Base-by-base conservation (phyloP, 2,329 filamentous ascomycete species). In the Hortaea sp. region DNA sequence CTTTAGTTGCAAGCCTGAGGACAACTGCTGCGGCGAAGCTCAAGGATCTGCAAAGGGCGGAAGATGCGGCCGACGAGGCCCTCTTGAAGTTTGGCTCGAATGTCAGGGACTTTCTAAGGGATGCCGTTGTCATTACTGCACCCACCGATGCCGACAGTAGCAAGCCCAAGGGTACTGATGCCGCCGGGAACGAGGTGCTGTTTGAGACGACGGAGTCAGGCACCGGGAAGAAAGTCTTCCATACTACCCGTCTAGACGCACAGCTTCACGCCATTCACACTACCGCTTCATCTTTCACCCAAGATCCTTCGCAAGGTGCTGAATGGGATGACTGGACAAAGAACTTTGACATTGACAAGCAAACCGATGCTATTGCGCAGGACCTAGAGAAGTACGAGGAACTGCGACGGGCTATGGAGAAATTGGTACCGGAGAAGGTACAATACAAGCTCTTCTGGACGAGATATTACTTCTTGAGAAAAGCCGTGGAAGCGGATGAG, bases 251-350 rank as follows among this genome's bases (percentile, higher is more conserved):
- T 50, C 90, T 95, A 62, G 92, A 98, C 61, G 92, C 92, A 1
- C 92, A 97, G 67, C 72, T 98, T 51, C 90, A 98, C 63, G 88
- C 94, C 31, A 89, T 98, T 49, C 92, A 98, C 66, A 89, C 87
- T 4, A 85, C 81, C 13, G 66, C 82, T 35, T 84, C 92, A 51
- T 86, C 82, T 57, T 94, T 97, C 66, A 78, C 79, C 46, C 84
- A 85, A 61, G 88, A 97, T 59, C 88, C 89, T 6, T 35, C 32
- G 7, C 82, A 57, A 39, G 58, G 82, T 42, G 74, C 78, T 10
- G 82, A 94, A 64, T 97, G 84, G 71, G 75, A 79, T 7, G 65
- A 71, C 4, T 97, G 89, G 81, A 75, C 77, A 46, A 72, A 78
- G 52, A 73, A 72, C 0, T 97, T 97, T 61, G 79, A 90, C 56